Percentiles rank a stretch among this genome's conserved stretches.
phyloP scores from a whole-genome alignment of 768 basidiomycete genomes.

The Rhodotorula toruloides region DNA sequence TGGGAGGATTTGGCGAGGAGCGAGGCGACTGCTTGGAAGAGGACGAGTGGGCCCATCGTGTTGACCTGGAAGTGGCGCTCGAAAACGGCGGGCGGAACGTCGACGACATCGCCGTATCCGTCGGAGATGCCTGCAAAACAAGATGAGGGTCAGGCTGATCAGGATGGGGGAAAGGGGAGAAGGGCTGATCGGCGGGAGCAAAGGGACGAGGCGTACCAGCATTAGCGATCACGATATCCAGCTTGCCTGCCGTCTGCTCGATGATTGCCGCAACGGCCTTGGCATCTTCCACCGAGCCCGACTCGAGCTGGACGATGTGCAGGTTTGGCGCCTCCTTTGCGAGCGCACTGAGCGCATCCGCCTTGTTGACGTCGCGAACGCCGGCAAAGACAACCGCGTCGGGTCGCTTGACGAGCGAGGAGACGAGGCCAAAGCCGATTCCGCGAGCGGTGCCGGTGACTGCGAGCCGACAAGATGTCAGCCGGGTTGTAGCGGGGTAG shows the following conservation, averaged over 20 bases:
- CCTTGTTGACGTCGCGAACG: constrained; percentile 23
- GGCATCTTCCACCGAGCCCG: constrained; percentile 27
- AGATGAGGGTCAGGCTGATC: no score
- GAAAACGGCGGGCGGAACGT: neutral
- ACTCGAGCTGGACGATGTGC: constrained; percentile 30
- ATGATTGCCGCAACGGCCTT: constrained; percentile 26
- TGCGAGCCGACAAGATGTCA: no score
- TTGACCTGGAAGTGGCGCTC: neutral
- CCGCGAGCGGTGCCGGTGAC: constrained; percentile 37
- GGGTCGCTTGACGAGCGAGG: neutral
- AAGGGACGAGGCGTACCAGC: constrained; percentile 30
- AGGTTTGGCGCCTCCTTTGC: constrained; percentile 14
- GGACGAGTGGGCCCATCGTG: neutral
- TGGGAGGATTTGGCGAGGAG: neutral
- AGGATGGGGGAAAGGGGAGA: neutral
- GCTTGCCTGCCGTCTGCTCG: constrained; percentile 25
- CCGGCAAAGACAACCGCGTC: constrained; percentile 35
- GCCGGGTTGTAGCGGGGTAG: no score
- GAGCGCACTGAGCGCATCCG: constrained; percentile 13
- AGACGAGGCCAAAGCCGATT: constrained; percentile 29
- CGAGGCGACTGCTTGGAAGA: neutral
- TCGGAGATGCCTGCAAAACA: neutral
- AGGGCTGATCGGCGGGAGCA: no score
- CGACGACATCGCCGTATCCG: no score
- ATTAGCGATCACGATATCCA: constrained; percentile 41